These are phyloP conservation scores for Wickerhamiella occidentalis DNA, from an alignment of 805 yeast species.

Conservation along the genomic window DNA sequence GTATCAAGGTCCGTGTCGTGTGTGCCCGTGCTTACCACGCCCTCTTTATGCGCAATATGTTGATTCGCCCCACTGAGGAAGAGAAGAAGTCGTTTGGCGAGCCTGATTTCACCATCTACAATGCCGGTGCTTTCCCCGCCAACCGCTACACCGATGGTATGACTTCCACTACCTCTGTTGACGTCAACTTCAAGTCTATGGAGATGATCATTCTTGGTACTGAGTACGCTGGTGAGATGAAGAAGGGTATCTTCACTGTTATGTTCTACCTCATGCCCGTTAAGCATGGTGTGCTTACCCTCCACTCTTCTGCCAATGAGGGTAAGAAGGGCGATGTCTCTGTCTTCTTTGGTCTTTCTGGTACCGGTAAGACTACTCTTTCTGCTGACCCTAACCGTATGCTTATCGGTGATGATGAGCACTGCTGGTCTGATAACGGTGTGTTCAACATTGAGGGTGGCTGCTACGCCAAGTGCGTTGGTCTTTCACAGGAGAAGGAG, in stretches of 20 bases:
- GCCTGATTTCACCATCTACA: constrained; percentile 97
- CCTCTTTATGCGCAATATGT: constrained; percentile 93
- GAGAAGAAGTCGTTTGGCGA: constrained; percentile 84
- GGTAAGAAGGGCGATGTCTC: constrained; percentile 82
- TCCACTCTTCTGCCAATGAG: constrained; percentile 92
- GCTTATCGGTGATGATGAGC: constrained; percentile 97
- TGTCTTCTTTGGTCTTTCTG: constrained; percentile 90
- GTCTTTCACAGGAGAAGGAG: constrained; percentile 79
- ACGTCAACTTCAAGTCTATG: constrained; percentile 92
- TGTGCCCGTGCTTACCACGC: constrained; percentile 99
- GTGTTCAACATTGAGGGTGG: constrained; percentile 99
- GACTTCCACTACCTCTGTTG: constrained; percentile 93
- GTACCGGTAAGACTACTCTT: constrained; percentile 96
- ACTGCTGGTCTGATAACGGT: constrained; percentile 98
- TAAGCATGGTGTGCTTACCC: constrained; percentile 76
- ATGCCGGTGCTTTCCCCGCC: constrained; percentile 98
- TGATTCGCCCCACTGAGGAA: constrained; percentile 85
- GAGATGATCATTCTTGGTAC: constrained; percentile 98
- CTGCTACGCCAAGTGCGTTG: constrained; percentile 95
- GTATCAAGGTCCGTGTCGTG: constrained; percentile 88
- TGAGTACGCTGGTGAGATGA: constrained; percentile 99
- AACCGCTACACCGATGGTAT: constrained; percentile 91
- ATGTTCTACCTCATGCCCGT: constrained; percentile 99
- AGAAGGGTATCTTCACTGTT: constrained; percentile 96
- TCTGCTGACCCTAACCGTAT: constrained; percentile 91